These are phyloP conservation scores for Fusarium austroafricanum DNA, from an alignment of 2,329 filamentous ascomycete genomes.

Conservation along the genomic window DNA sequence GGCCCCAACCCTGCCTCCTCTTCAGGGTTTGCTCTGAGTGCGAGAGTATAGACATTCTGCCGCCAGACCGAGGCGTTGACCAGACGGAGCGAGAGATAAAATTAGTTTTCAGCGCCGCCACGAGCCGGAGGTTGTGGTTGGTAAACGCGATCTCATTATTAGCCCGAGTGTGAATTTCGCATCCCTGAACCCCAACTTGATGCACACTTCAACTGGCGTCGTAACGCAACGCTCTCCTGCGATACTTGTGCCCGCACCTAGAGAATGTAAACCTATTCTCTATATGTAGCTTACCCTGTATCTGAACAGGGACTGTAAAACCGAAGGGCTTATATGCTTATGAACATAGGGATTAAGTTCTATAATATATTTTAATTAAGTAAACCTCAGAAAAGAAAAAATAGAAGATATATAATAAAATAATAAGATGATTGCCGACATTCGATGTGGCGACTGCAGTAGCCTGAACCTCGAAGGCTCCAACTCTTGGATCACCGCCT, in stretches of 20 bases:
- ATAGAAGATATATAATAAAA: too few relatives aligned
- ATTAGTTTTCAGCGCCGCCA: not conserved
- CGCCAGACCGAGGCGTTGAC: not conserved
- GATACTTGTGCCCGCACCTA: not conserved
- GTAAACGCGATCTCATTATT: not conserved
- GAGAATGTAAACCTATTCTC: not conserved
- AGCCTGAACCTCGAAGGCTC: slow-evolving; percentile 56
- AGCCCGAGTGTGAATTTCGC: not conserved
- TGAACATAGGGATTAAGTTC: too few relatives aligned
- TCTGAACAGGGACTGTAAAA: too few relatives aligned
- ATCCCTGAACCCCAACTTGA: not conserved
- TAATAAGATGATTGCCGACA: slow-evolving; percentile 66
- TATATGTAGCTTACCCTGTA: too few relatives aligned
- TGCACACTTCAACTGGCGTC: not conserved
- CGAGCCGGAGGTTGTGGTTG: not conserved
- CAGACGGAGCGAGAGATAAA: not conserved
- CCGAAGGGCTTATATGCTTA: too few relatives aligned
- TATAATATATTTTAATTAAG: too few relatives aligned
- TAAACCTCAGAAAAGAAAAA: too few relatives aligned
- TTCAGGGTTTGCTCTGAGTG: too few relatives aligned
- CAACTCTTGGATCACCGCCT: slow-evolving; percentile 65
- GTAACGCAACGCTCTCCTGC: not conserved
- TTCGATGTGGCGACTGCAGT: slow-evolving; percentile 65
- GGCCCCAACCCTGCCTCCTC: too few relatives aligned
- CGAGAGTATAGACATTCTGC: not conserved